phyloP scores from a whole-genome alignment of 2,329 filamentous ascomycete genomes.

The Aspergillus sp. region DNA sequence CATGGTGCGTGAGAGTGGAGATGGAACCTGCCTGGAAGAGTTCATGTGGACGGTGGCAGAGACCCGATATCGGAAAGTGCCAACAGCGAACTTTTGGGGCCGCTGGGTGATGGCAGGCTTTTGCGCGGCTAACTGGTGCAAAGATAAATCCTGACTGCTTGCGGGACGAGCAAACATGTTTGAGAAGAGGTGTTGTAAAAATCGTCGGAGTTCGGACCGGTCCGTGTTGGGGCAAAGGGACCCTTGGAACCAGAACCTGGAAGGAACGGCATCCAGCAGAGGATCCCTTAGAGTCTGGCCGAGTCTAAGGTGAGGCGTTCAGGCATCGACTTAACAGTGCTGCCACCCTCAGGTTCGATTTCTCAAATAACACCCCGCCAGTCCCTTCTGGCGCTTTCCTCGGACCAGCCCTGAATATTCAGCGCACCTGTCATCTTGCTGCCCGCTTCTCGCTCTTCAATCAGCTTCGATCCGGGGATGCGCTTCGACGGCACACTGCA shows the following conservation, averaged over 20 bases:
- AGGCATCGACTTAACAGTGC: constrained; percentile 17
- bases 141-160: neutral
- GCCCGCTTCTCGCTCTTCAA: constrained; percentile 1
- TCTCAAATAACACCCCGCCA: neutral
- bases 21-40: neutral
- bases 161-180: neutral
- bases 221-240: constrained; percentile 15
- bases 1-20: neutral
- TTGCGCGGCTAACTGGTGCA: neutral
- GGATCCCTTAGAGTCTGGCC: neutral
- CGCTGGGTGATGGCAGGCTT: neutral
- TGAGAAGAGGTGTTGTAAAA: neutral
- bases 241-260: neutral
- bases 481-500: constrained; percentile 3
- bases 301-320: constrained; percentile 11
- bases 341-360: neutral
- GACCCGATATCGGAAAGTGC: constrained; percentile 2
- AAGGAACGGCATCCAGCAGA: neutral
- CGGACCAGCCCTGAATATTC: neutral
- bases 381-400: neutral
- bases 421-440: constrained; percentile 3
- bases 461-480: neutral
- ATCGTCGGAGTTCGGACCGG: constrained; percentile 23
- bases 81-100: neutral
- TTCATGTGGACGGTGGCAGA: neutral